Evolutionary conservation across 768 basidiomycete genomes (phyloP), one percentile per base, ranked within the genome.

Genomic region (Crassisporium funariophilum): DNA sequence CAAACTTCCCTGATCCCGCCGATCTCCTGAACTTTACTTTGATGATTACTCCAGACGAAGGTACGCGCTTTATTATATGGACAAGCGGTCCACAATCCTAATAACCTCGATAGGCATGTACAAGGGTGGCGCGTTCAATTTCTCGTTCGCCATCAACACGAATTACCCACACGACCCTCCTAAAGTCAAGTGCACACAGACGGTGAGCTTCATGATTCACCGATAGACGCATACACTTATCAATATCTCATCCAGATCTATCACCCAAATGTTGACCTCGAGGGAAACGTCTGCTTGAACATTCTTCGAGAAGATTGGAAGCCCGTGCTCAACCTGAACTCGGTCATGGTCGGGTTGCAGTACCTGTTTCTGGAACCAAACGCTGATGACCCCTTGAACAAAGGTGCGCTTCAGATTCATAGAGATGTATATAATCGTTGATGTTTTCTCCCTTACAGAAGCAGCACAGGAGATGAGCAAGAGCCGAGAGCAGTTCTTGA

Each of bases 241-340:
- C 40, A 21, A 17, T 21, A 24, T 23, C 7, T 34, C 21, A 16
- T 25, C 41, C 54, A 98, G 95, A 98, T 98, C 63, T 99, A 99
- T 67, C 97, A 99, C 65, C 97, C 97, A 1, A 99, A 99, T 61
- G 87, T 99, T 42, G 97, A 99, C 67, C 79, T 97, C 27, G 93
- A 98, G 64, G 97, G 97, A 35, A 98, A 98, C 57, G 95, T 99
- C 36, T 99, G 97, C 74, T 68, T 99, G 58, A 98, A 98, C 70
- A 98, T 98, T 64, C 80, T 98, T 48, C 84, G 97, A 64, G 97
- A 99, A 74, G 97, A 99, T 71, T 99, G 97, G 97, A 99, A 99
- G 63, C 97, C 97, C 4, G 97, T 99, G 3, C 75, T 99, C 35
- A 98, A 98, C 68, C 77, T 99, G 42, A 98, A 94, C 65, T 91